Conservation (phyloP, 2,329 filamentous ascomycete species). For the Penicillium sp. region DNA sequence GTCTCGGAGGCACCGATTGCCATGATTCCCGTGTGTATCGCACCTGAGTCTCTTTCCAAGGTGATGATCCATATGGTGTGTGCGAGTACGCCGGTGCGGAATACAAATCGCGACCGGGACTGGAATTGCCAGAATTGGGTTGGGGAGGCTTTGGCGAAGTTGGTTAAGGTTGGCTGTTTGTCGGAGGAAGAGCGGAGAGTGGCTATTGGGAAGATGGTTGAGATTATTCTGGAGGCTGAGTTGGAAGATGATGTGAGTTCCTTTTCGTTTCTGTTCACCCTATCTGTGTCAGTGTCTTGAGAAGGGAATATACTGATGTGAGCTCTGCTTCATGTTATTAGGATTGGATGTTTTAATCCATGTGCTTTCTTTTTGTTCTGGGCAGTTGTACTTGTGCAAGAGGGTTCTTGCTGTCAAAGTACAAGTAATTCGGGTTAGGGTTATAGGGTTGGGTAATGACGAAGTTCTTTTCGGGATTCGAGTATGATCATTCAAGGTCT, state of each 20-base stretch:
- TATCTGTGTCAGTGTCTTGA: background rate
- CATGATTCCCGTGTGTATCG: constrained; percentile 18
- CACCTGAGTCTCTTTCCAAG: constrained; percentile 10
- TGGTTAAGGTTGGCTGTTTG: constrained; percentile 25
- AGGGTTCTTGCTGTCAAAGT: too few species aligned
- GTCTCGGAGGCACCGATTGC: constrained; percentile 12
- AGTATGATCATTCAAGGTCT: background rate
- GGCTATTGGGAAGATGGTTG: constrained; percentile 29
- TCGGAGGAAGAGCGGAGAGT: constrained; percentile 14
- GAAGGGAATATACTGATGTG: background rate
- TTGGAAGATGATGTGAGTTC: constrained; percentile 17
- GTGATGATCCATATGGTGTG: constrained; percentile 20
- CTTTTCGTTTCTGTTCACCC: background rate
- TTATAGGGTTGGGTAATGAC: too few species aligned
- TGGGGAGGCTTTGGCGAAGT: constrained; percentile 25
- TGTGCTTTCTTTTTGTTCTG: background rate
- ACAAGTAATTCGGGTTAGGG: too few species aligned
- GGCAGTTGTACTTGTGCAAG: background rate
- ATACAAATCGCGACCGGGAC: constrained; percentile 23
- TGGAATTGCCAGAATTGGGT: constrained; percentile 37
- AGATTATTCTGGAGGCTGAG: constrained; percentile 27
- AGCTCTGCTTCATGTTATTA: background rate
- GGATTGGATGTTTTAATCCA: background rate
- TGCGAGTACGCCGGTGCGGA: constrained; percentile 22
- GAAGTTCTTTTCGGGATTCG: background rate